Conservation (phyloP, 805 yeast genomes). For the Sugiyamaella valdiviana region DNA sequence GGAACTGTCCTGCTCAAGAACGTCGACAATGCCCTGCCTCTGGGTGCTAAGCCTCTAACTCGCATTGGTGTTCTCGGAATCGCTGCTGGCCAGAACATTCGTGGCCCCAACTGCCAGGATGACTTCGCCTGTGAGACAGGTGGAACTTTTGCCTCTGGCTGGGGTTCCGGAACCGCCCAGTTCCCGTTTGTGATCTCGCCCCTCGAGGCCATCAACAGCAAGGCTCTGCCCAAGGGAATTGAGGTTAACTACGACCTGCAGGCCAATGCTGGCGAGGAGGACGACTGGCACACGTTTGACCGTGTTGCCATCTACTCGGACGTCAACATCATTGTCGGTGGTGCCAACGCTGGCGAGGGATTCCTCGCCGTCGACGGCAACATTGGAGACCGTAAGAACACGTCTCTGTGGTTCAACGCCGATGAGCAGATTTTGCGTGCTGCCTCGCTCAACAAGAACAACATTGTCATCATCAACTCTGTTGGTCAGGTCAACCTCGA, state of each 20-base stretch:
- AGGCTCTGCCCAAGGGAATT: constrained; percentile 43
- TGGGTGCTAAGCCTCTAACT: constrained; percentile 37
- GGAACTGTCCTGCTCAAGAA: constrained; percentile 53
- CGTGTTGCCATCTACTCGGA: constrained; percentile 46
- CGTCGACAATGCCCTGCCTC: constrained; percentile 47
- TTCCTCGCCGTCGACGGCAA: constrained; percentile 52
- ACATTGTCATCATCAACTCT: constrained; percentile 53
- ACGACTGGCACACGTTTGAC: constrained; percentile 31
- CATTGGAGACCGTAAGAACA: constrained; percentile 51
- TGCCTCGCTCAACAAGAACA: constrained; percentile 46
- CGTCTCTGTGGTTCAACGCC: constrained; percentile 51
- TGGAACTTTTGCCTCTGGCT: constrained; percentile 55
- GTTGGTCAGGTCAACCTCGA: constrained; percentile 60
- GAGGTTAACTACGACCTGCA: constrained; percentile 41
- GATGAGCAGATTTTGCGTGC: constrained; percentile 47
- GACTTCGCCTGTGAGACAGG: constrained; percentile 45
- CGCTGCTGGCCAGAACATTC: constrained; percentile 46
- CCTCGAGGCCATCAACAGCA: constrained; percentile 45
- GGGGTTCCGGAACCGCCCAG: constrained; percentile 60
- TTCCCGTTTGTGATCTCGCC: constrained; percentile 56
- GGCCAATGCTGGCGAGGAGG: constrained; percentile 38
- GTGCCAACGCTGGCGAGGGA: constrained; percentile 55
- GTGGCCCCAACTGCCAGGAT: constrained; percentile 45
- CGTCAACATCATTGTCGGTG: constrained; percentile 48
- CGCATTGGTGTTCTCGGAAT: constrained; percentile 44